Evolutionary conservation across 2,329 filamentous ascomycete genomes (phyloP).

Genomic region (Penicillium olsonii): DNA sequence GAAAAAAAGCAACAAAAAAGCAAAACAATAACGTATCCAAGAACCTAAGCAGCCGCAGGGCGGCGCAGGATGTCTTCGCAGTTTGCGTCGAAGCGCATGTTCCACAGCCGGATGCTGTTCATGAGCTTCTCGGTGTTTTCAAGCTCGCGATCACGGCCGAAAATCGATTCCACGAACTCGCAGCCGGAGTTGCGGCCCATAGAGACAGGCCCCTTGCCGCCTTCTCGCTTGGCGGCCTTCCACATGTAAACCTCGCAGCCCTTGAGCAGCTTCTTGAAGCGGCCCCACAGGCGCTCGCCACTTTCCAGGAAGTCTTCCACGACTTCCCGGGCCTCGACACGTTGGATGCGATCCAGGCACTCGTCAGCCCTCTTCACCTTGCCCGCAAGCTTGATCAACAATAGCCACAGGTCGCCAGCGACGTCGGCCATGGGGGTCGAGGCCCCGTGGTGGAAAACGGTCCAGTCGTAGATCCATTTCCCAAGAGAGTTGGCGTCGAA

Average conservation of each 20-base stretch:
- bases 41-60: constrained; percentile 43
- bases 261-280: constrained; percentile 84
- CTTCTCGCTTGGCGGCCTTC: constrained; percentile 75
- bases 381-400: constrained; percentile 88
- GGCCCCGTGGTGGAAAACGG: constrained; percentile 82
- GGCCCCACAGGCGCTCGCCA: constrained; percentile 81
- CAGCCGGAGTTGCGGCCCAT: constrained; percentile 91
- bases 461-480: constrained; percentile 99
- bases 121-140: constrained; percentile 91
- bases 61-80: constrained; percentile 80
- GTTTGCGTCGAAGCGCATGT: constrained; percentile 92
- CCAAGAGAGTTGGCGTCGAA: constrained; percentile 97
- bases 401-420: constrained; percentile 91
- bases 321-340: constrained; percentile 72
- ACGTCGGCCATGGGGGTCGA: constrained; percentile 83
- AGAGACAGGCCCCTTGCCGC: constrained; percentile 62
- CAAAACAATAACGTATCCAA: background rate
- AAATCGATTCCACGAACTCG: constrained; percentile 95
- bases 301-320: constrained; percentile 88
- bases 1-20: background rate
- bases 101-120: constrained; percentile 84
- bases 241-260: constrained; percentile 94
- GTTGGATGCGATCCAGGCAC: constrained; percentile 70
- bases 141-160: constrained; percentile 86
- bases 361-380: constrained; percentile 92